phyloP scores from a whole-genome alignment of 306 rosid species.

The Quercus cerris region DNA sequence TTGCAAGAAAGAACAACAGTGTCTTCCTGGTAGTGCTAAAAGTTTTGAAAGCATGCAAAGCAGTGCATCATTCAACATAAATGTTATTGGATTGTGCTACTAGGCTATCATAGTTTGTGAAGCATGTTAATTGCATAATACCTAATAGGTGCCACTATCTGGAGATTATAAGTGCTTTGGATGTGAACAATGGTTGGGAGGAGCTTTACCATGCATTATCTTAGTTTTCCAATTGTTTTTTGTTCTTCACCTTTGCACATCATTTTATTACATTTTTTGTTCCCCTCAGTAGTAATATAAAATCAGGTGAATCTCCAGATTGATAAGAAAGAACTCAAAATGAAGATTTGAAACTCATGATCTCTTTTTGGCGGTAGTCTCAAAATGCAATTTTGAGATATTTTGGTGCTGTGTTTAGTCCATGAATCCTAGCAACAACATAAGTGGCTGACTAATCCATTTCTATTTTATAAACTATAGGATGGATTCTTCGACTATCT shows the following conservation, averaged over 20 bases:
- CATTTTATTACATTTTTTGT: not conserved
- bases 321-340: not conserved
- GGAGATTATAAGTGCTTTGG: not conserved
- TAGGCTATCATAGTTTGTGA: not conserved
- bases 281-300: not conserved
- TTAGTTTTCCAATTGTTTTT: not conserved
- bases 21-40: not conserved
- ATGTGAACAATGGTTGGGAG: not conserved
- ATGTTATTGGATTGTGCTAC: not conserved
- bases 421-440: not conserved
- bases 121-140: not conserved
- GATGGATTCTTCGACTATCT: conserved; percentile 88
- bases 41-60: not conserved
- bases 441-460: conserved; percentile 14
- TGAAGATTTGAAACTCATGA: not conserved
- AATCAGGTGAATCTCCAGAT: not conserved
- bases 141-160: not conserved
- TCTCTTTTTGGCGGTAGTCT: conserved; percentile 13
- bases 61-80: too few species aligned
- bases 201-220: not conserved
- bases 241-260: not conserved
- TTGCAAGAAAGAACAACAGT: not conserved
- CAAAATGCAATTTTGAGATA: not conserved
- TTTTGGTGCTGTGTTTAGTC: conserved; percentile 14
- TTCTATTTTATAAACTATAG: conserved; percentile 42